phyloP scores from a whole-genome alignment of 1,139 yeast species.

The Ogataea hybrid region DNA sequence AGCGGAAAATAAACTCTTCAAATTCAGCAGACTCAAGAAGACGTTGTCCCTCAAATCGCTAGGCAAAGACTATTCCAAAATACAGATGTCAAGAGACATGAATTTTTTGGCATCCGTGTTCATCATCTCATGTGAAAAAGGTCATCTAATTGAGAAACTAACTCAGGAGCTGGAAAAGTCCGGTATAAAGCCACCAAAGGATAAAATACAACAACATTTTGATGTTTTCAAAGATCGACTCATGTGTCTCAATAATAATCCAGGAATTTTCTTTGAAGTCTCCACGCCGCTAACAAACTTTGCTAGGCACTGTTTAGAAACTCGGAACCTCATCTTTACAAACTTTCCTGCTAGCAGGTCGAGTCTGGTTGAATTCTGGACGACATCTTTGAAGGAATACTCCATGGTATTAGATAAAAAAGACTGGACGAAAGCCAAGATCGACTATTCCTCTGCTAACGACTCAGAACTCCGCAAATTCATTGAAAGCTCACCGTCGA shows the following conservation, averaged over 20 bases:
- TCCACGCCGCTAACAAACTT: slow-evolving; percentile 29
- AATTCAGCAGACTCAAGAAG: slow-evolving; percentile 2
- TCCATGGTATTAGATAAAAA: slow-evolving; percentile 13
- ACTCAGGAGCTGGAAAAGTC: slow-evolving; percentile 7
- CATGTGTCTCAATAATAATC: slow-evolving; percentile 10
- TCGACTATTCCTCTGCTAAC: slow-evolving; percentile 15
- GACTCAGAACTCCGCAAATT: slow-evolving; percentile 17
- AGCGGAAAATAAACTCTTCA: slow-evolving; percentile 1
- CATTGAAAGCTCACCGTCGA: slow-evolving; percentile 7
- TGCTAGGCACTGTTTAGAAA: slow-evolving; percentile 26
- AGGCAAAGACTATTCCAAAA: slow-evolving; percentile 6
- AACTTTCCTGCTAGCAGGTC: slow-evolving; percentile 19
- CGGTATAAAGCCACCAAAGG: slow-evolving; percentile 5
- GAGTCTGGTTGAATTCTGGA: slow-evolving; percentile 26
- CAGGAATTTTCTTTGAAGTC: slow-evolving; percentile 20
- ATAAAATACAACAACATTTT: slow-evolving; percentile 12
- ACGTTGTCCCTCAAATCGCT: slow-evolving; percentile 3
- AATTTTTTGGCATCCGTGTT: slow-evolving; percentile 10
- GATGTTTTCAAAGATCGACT: slow-evolving; percentile 14
- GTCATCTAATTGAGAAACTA: slow-evolving; percentile 10
- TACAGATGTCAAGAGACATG: slow-evolving; percentile 2
- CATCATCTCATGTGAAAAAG: slow-evolving; percentile 10
- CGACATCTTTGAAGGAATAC: slow-evolving; percentile 26
- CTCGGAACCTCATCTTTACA: slow-evolving; percentile 19
- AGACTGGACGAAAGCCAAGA: slow-evolving; percentile 7